Conservation (phyloP, 2,329 filamentous ascomycete species). For the Ophiostoma sp. region DNA sequence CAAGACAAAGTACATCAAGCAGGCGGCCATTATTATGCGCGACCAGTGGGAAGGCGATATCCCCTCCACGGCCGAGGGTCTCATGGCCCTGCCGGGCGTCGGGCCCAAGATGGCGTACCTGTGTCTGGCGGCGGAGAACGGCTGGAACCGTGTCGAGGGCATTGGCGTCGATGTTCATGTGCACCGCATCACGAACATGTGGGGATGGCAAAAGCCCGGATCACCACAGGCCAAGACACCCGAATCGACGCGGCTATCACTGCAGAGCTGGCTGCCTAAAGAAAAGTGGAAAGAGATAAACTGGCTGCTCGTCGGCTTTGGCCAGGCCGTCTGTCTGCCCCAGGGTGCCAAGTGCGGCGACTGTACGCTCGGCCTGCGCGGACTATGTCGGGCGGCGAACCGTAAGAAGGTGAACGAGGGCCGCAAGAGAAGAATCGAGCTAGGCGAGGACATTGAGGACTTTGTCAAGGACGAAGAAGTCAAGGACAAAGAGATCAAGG, state of each 20-base stretch:
- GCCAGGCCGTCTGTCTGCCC: slow-evolving; percentile 79
- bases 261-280: slow-evolving; percentile 76
- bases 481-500: slow-evolving; percentile 1
- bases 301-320: slow-evolving; percentile 77
- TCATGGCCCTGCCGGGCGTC: slow-evolving; percentile 75
- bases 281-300: slow-evolving; percentile 93
- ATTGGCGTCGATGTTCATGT: slow-evolving; percentile 95
- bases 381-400: slow-evolving; percentile 70
- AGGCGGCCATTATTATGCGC: slow-evolving; percentile 64
- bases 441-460: slow-evolving; percentile 29
- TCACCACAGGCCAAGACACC: slow-evolving; percentile 57
- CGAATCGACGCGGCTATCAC: slow-evolving; percentile 69
- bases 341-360: slow-evolving; percentile 76
- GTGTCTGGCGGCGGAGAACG: slow-evolving; percentile 65
- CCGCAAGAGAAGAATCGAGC: slow-evolving; percentile 45
- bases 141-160: slow-evolving; percentile 58
- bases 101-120: slow-evolving; percentile 95
- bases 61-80: slow-evolving; percentile 67
- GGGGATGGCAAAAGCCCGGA: slow-evolving; percentile 66
- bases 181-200: slow-evolving; percentile 88
- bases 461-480: slow-evolving; percentile 28
- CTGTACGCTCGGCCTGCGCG: slow-evolving; percentile 70
- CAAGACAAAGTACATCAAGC: slow-evolving; percentile 76
- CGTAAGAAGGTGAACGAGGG: slow-evolving; percentile 56
- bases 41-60: slow-evolving; percentile 71